phyloP scores from a whole-genome alignment of 2,329 filamentous ascomycete species.

The Aspergillus cejpii region DNA sequence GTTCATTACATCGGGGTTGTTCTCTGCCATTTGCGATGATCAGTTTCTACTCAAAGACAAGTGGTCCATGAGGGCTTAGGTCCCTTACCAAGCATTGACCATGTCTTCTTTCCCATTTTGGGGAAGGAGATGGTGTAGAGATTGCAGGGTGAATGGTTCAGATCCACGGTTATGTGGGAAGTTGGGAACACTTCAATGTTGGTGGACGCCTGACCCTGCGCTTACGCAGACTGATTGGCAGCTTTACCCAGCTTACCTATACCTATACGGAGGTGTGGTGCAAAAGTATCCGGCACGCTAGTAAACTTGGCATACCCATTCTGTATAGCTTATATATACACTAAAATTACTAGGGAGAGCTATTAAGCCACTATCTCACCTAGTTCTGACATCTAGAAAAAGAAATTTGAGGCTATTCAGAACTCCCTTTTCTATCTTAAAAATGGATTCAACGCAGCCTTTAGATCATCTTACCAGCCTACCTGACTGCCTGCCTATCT shows the following conservation, averaged over 20 bases:
- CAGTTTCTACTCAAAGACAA: not conserved
- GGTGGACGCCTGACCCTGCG: no score
- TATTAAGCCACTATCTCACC: not conserved
- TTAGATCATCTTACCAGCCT: not conserved
- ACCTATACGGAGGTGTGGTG: no score
- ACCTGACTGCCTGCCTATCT: not conserved
- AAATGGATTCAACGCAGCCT: not conserved
- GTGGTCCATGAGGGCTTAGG: slow-evolving; percentile 1
- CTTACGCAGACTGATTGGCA: no score
- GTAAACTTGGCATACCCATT: not conserved
- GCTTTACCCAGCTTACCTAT: no score
- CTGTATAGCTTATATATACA: not conserved
- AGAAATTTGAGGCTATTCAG: not conserved
- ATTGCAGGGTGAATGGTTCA: no score
- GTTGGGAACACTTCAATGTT: no score
- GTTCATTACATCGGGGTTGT: slow-evolving; percentile 12
- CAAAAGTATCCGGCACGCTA: no score
- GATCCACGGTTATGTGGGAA: no score
- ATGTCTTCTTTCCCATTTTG: slow-evolving; percentile 5
- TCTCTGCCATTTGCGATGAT: slow-evolving; percentile 7
- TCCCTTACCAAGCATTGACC: slow-evolving; percentile 6
- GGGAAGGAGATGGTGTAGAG: not conserved
- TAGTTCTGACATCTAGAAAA: not conserved
- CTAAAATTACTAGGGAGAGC: not conserved
- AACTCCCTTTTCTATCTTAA: not conserved